Conservation (phyloP, 257 asterid species). For the Handroanthus guayacan region DNA sequence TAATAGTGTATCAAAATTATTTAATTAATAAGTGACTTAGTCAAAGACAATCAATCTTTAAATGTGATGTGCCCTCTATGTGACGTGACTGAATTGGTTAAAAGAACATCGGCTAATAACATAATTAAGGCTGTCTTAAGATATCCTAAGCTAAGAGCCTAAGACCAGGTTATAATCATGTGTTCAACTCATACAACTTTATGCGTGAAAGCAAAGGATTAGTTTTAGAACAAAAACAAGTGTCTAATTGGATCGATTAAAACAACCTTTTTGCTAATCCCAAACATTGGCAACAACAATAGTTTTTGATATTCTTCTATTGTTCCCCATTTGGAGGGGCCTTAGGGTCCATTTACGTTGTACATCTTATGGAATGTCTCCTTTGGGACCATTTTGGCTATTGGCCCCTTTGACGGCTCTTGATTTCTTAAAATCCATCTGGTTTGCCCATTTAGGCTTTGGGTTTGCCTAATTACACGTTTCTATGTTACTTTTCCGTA, state of each 20-base stretch:
- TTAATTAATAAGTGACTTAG: neutral
- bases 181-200: neutral
- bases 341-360: slow-evolving; percentile 39
- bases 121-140: slow-evolving; percentile 1
- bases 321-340: slow-evolving; percentile 44
- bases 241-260: slow-evolving; percentile 19
- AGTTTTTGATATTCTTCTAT: neutral
- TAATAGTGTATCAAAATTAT: neutral
- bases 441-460: neutral
- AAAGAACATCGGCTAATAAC: neutral
- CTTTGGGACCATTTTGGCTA: slow-evolving; percentile 39
- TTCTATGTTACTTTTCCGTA: neutral
- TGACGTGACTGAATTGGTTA: neutral
- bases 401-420: slow-evolving; percentile 5
- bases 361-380: slow-evolving; percentile 15
- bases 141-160: slow-evolving; percentile 2
- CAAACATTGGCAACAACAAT: slow-evolving; percentile 23
- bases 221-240: neutral
- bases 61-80: neutral
- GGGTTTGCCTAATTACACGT: slow-evolving; percentile 22
- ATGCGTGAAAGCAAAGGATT: slow-evolving; percentile 16
- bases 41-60: neutral
- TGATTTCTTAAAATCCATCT: slow-evolving; percentile 21
- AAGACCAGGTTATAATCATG: slow-evolving; percentile 17
- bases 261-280: slow-evolving; percentile 16